Base-by-base conservation (phyloP, 345 rosid genomes). In the Ceriops tagal region DNA sequence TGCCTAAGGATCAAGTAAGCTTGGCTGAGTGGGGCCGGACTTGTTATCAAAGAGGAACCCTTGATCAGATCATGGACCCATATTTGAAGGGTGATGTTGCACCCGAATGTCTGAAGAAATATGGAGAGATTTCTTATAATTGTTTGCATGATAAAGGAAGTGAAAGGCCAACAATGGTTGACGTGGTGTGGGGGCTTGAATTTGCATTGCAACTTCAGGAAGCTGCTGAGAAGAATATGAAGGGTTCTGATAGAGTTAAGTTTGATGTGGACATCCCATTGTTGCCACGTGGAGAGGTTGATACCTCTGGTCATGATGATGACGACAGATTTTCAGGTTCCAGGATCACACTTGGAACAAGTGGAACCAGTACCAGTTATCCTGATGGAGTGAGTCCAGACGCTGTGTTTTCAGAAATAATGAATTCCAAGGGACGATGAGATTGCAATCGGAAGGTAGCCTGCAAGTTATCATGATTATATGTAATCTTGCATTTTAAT, bases 61-160 rank as follows among this genome's bases (percentile, higher is more conserved):
- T 85, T 53, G 73, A 71, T n/a, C 55, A 72, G 55, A 85, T 80
- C 60, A 47, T 84, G 10, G 91, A 84, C 53, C 70, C 68, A 0
- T 22, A 71, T 21, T 55, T 87, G 70, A 77, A 49, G 24, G 80
- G n/a, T 18, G 76, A 79, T 62, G 77, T 82, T 4, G 70, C 82
- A 20, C 76, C 66, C 0, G 66, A 62, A 6, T 81, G 85, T 6
- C 47, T 87, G 67, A 79, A 73, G 26, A 85, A 82, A 63, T 85
- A 46, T 18, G 75, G 69, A 10, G 86, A 83, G 73, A 71, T 77
- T 3, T 83, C 83, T 3, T 55, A 74, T 16, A 71, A 77, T 51
- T 81, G 87, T 70, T 60, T 86, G 72, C 56, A 61, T 13, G 79
- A 72, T 0, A 59, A 20, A 58, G 80, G 66, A 58, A 51, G 3